A percentile compares a stretch with the other conserved stretches of the same genome.
Evolutionary conservation across 345 rosid species (phyloP).

Genomic region (Cardamine occulta): DNA sequence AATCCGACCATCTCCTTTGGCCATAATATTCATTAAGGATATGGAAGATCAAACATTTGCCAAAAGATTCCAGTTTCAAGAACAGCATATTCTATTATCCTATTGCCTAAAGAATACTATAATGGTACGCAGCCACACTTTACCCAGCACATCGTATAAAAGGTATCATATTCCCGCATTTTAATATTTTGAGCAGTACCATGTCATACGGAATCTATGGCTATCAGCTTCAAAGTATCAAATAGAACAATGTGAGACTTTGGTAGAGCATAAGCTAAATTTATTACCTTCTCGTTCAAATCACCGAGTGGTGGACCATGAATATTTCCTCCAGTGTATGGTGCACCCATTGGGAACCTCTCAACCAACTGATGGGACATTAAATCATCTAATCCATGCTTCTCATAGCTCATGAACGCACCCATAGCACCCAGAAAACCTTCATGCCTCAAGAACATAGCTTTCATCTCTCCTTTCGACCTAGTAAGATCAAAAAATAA

Average conservation of each 20-base stretch:
- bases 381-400: conserved; percentile 97
- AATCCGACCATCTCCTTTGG: not conserved
- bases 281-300: conserved; percentile 91
- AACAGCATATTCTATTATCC: conserved; percentile 16
- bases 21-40: not conserved
- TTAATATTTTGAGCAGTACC: conserved; percentile 4
- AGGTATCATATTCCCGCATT: conserved; percentile 8
- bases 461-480: conserved; percentile 94
- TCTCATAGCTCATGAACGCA: conserved; percentile 98
- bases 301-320: conserved; percentile 98
- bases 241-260: conserved; percentile 2
- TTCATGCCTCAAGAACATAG: conserved; percentile 99
- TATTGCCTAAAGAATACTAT: conserved; percentile 20
- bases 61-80: conserved; percentile 6
- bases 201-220: not conserved
- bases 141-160: conserved; percentile 21
- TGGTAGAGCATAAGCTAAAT: not conserved
- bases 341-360: conserved; percentile 99
- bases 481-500: conserved; percentile 47
- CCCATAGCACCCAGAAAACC: conserved; percentile 97
- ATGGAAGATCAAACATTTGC: conserved; percentile 2
- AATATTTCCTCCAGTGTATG: conserved; percentile 93
- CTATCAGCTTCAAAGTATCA: conserved; percentile 16
- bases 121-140: not conserved
- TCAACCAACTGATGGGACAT: conserved; percentile 99